These are phyloP conservation scores for Trametes hirsuta DNA, from an alignment of 1,284 basidiomycete species.

Conservation along the genomic window DNA sequence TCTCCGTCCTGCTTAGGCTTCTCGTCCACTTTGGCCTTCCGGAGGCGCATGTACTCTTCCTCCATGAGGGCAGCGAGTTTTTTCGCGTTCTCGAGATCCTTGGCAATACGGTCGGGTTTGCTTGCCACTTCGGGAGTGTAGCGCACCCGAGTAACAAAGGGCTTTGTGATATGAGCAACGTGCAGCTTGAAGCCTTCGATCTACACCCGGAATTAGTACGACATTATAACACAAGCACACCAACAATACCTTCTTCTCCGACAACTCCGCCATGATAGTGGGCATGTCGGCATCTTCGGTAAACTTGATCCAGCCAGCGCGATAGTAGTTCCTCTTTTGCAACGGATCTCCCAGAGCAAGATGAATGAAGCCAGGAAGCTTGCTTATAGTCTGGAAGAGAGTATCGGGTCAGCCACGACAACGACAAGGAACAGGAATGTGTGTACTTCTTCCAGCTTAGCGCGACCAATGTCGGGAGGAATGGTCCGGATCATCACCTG, in stretches of 20 bases:
- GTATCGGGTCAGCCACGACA: constrained; percentile 9
- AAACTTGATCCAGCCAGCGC: constrained; percentile 91
- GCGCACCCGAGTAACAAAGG: constrained; percentile 78
- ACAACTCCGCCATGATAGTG: constrained; percentile 68
- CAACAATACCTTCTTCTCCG: constrained; percentile 78
- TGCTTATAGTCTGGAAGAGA: constrained; percentile 57
- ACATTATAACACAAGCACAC: constrained; percentile 5
- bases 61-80: constrained; percentile 74
- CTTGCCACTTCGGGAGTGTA: constrained; percentile 82
- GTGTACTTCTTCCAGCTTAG: constrained; percentile 85
- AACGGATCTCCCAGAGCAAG: constrained; percentile 89
- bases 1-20: constrained; percentile 24
- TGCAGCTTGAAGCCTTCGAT: constrained; percentile 93
- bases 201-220: constrained; percentile 43
- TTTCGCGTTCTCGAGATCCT: constrained; percentile 78
- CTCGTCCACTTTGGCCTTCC: constrained; percentile 45
- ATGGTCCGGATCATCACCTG: constrained; percentile 95
- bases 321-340: constrained; percentile 88
- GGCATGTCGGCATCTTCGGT: constrained; percentile 82
- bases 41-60: constrained; percentile 59
- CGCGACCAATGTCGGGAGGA: constrained; percentile 85
- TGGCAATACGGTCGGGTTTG: constrained; percentile 74
- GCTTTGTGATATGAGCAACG: constrained; percentile 79
- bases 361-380: constrained; percentile 73
- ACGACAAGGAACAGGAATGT: background rate